phyloP scores from a whole-genome alignment of 2,329 filamentous ascomycete genomes.

The Fusarium nematophilum region DNA sequence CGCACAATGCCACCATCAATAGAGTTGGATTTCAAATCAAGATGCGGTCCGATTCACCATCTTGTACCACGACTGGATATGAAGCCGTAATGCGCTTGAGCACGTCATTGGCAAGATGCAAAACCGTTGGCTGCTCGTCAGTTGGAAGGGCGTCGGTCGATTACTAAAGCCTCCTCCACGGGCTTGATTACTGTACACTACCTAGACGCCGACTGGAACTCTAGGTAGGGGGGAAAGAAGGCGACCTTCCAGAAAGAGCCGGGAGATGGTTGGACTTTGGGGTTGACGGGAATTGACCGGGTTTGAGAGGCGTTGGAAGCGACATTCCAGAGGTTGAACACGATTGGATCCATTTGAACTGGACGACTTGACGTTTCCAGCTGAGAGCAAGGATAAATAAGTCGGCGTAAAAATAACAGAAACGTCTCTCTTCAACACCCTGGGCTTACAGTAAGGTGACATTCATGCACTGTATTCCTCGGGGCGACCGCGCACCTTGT shows the following conservation, averaged over 20 bases:
- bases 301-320: neutral
- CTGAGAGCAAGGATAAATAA: no score
- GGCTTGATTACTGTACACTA: constrained; percentile 38
- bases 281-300: constrained; percentile 23
- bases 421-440: no score
- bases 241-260: constrained; percentile 1
- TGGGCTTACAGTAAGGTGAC: no score
- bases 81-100: constrained; percentile 33
- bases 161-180: constrained; percentile 35
- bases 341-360: no score
- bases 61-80: constrained; percentile 24
- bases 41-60: constrained; percentile 23
- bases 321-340: neutral
- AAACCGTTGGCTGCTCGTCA: constrained; percentile 36
- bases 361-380: no score
- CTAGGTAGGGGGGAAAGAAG: neutral
- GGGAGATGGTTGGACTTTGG: neutral
- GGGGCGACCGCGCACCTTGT: neutral
- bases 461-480: constrained; percentile 28
- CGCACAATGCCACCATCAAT: constrained; percentile 4
- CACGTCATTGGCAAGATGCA: constrained; percentile 39
- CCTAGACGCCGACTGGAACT: neutral
- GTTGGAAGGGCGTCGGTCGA: constrained; percentile 34
- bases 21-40: constrained; percentile 47
- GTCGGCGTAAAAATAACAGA: no score